These are phyloP conservation scores for Raphidocelis subcapitata DNA, from an alignment of 139 green algal genomes.

Conservation along the genomic window DNA sequence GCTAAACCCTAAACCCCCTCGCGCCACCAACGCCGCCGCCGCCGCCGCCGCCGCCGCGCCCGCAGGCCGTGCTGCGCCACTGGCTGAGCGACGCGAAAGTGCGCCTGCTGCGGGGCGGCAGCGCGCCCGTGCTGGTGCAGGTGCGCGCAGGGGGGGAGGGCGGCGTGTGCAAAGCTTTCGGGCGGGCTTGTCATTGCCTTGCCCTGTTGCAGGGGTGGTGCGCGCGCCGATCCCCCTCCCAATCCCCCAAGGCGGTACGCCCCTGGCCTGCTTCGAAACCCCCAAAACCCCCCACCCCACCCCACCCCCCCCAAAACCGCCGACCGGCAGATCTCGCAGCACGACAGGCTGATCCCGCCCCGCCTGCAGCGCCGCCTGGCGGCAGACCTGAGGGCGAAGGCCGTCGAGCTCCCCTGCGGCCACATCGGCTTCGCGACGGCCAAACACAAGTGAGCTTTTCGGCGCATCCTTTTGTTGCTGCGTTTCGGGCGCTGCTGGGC, in stretches of 20 bases:
- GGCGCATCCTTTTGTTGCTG: background rate
- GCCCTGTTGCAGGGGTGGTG: background rate
- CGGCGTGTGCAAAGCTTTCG: background rate
- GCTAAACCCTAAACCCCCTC: no score
- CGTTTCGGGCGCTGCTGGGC: background rate
- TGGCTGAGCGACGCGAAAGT: conserved; percentile 12
- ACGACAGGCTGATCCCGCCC: no score
- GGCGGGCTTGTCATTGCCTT: background rate
- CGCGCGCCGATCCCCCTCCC: background rate
- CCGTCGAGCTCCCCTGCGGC: no score
- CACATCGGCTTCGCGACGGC: no score
- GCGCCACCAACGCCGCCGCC: no score
- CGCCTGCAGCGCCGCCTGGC: no score
- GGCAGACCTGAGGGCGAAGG: no score
- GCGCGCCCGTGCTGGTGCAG: conserved; percentile 16
- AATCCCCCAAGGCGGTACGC: background rate
- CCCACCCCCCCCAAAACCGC: background rate
- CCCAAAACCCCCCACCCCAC: background rate
- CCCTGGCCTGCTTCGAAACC: background rate
- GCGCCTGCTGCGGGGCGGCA: conserved; percentile 7
- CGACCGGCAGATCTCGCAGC: no score
- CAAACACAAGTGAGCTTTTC: no score
- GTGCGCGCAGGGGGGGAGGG: background rate
- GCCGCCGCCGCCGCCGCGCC: conserved; percentile 14
- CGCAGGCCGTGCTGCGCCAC: conserved; percentile 1